Conservation (phyloP, 345 rosid genomes). For the Arabis hirsuta region DNA sequence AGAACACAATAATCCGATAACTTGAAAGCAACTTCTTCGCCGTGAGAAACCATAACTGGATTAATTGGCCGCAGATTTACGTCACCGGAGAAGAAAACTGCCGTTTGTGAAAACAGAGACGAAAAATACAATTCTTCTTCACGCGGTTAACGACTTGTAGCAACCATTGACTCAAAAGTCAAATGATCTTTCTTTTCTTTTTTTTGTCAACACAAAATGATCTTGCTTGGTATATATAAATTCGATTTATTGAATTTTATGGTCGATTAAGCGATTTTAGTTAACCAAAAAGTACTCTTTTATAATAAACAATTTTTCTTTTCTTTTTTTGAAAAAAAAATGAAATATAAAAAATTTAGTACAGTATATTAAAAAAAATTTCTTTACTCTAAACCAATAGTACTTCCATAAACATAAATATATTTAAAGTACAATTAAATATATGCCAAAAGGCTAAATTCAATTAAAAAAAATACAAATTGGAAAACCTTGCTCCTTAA, state of each 20-base stretch:
- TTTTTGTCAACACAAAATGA: too few relatives aligned
- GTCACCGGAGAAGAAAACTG: not conserved
- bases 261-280: not conserved
- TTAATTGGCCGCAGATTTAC: not conserved
- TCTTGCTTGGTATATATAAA: not conserved
- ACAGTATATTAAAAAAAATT: too few relatives aligned
- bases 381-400: too few relatives aligned
- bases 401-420: too few relatives aligned
- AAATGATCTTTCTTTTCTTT: too few relatives aligned
- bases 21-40: constrained; percentile 45
- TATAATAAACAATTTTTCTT: too few relatives aligned
- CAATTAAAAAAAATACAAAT: not conserved
- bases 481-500: not conserved
- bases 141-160: constrained; percentile 20
- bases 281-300: too few relatives aligned
- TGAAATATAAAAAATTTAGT: too few relatives aligned
- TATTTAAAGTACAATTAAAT: too few relatives aligned
- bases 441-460: constrained; percentile 18
- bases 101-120: constrained; percentile 33
- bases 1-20: constrained; percentile 56
- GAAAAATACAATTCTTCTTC: constrained; percentile 22
- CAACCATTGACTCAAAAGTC: constrained; percentile 29
- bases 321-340: too few relatives aligned
- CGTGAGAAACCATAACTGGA: constrained; percentile 44
- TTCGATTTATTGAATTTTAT: not conserved